phyloP scores from a whole-genome alignment of 139 green algal species.

The Coelastrella sp. region DNA sequence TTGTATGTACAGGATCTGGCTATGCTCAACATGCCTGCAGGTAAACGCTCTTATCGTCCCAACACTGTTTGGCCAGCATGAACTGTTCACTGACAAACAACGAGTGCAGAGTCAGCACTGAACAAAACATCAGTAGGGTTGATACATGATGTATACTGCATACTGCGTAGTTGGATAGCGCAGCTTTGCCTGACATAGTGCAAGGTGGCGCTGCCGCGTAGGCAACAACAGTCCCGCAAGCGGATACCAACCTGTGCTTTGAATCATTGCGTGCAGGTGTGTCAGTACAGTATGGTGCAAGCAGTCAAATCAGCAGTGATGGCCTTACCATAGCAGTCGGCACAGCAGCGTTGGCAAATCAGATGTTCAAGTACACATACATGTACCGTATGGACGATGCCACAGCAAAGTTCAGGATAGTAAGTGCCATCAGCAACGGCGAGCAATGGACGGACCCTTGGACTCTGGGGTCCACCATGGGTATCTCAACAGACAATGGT shows the following conservation, averaged over 20 bases:
- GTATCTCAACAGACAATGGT: conserved; percentile 20
- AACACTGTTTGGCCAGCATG: background rate
- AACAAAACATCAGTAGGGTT: background rate
- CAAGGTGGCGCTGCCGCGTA: too few species aligned
- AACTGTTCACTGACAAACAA: background rate
- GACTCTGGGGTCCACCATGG: background rate
- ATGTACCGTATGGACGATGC: background rate
- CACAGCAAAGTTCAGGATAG: conserved; percentile 1
- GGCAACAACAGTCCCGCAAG: too few species aligned
- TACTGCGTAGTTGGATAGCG: too few species aligned
- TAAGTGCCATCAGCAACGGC: background rate
- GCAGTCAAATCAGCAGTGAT: conserved; percentile 19
- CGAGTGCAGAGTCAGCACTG: background rate
- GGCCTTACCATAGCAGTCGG: conserved; percentile 6
- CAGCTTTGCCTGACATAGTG: too few species aligned
- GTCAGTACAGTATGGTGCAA: conserved; percentile 24
- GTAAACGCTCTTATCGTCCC: background rate
- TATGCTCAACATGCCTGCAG: conserved; percentile 31
- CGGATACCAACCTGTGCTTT: background rate
- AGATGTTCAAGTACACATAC: conserved; percentile 17
- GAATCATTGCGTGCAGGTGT: background rate
- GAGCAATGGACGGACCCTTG: conserved; percentile 17
- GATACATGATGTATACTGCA: too few species aligned
- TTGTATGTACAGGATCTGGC: conserved; percentile 23
- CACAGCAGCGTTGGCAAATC: background rate